These are phyloP conservation scores for Neospora caninum DNA, from an alignment of 169 alveolate genomes.

Conservation along the genomic window DNA sequence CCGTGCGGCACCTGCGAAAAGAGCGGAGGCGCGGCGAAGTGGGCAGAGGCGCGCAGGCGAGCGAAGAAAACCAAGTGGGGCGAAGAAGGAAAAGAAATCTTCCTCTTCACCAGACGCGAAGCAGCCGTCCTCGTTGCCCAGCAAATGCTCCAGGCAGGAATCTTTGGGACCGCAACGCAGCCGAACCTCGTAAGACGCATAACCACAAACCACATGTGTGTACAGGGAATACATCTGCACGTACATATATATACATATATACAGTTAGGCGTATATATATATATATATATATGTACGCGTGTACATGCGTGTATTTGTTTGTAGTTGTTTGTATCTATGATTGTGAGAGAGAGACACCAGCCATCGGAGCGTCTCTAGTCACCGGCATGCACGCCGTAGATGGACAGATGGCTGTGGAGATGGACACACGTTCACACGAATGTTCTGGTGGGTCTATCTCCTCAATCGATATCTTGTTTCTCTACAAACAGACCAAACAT, in stretches of 20 bases:
- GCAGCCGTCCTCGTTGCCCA: not conserved
- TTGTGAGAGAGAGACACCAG: no score
- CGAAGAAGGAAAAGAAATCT: not conserved
- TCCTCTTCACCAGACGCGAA: not conserved
- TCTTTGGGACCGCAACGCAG: not conserved
- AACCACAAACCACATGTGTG: no score
- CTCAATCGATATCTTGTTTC: no score
- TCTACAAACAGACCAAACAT: no score
- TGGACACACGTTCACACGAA: no score
- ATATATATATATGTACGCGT: not conserved
- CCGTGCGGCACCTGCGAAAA: not conserved
- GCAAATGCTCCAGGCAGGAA: not conserved
- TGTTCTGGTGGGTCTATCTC: no score
- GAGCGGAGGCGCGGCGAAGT: not conserved
- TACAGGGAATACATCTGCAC: not conserved
- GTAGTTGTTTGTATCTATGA: not conserved
- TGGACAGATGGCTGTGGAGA: no score
- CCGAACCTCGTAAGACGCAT: not conserved
- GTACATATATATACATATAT: not conserved
- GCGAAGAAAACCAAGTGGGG: not conserved
- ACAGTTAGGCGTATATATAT: not conserved
- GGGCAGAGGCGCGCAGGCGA: not conserved
- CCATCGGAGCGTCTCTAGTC: no score
- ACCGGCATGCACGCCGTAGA: no score
- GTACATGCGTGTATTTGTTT: not conserved